Conservation (phyloP, 2,329 filamentous ascomycete species). For the Madurella fahalii region DNA sequence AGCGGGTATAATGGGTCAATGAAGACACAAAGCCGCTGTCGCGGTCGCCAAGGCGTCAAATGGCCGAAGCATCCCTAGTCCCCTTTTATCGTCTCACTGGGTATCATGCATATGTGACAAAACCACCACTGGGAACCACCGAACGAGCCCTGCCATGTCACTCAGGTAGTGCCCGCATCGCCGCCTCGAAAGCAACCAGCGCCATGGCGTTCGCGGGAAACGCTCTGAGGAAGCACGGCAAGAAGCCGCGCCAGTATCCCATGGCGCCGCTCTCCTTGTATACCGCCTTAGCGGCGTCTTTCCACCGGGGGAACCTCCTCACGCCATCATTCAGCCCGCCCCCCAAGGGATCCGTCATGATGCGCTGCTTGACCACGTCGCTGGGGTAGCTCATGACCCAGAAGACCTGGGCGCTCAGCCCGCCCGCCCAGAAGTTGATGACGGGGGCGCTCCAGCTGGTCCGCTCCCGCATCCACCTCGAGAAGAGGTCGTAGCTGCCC, state of each 20-base stretch:
- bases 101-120: conserved; percentile 11
- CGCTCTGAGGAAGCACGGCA: conserved; percentile 88
- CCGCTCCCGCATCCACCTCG: conserved; percentile 59
- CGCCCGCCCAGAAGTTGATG: conserved; percentile 96
- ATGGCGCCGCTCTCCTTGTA: conserved; percentile 70
- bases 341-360: conserved; percentile 92
- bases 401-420: conserved; percentile 87
- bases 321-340: conserved; percentile 63
- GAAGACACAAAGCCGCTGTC: conserved; percentile 18
- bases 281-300: conserved; percentile 71
- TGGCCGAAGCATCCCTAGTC: conserved; percentile 9
- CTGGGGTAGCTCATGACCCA: conserved; percentile 90
- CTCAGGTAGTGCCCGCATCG: conserved; percentile 65
- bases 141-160: not conserved
- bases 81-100: conserved; percentile 3
- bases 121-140: not conserved
- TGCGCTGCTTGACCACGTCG: conserved; percentile 90
- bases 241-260: conserved; percentile 89
- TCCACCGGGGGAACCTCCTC: conserved; percentile 70
- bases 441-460: conserved; percentile 71
- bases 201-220: conserved; percentile 97
- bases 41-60: conserved; percentile 17
- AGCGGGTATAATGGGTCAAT: conserved; percentile 24
- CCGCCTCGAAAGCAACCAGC: conserved; percentile 85
- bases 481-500: conserved; percentile 88